A percentile compares a stretch with the other conserved stretches of the same genome.
These are phyloP conservation scores for Sporormia fimetaria DNA, from an alignment of 495 filamentous ascomycete species.

Conservation along the genomic window DNA sequence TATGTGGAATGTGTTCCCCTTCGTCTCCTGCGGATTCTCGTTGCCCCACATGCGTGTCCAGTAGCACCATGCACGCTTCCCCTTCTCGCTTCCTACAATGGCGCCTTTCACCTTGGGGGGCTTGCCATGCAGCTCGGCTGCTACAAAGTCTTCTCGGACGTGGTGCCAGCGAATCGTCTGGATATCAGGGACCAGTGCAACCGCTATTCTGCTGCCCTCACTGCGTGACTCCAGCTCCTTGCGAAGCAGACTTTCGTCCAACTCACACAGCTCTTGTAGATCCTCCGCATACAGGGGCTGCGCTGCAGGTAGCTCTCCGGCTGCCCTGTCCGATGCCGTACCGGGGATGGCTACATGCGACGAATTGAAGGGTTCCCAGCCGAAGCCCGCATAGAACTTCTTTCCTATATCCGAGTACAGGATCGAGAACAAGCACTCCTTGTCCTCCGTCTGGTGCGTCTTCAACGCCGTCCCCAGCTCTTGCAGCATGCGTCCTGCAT, in stretches of 20 bases:
- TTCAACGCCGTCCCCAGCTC: conserved; percentile 45
- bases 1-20: conserved; percentile 64
- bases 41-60: conserved; percentile 68
- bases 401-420: conserved; percentile 95
- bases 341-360: conserved; percentile 34
- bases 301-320: conserved; percentile 30
- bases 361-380: conserved; percentile 66
- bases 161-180: conserved; percentile 76
- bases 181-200: conserved; percentile 64
- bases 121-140: conserved; percentile 40
- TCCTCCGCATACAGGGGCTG: conserved; percentile 40
- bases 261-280: conserved; percentile 43
- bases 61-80: conserved; percentile 58
- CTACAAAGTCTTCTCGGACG: conserved; percentile 74
- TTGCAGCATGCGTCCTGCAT: conserved; percentile 61
- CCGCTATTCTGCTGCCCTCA: conserved; percentile 32
- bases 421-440: conserved; percentile 49
- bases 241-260: conserved; percentile 45
- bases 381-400: conserved; percentile 70
- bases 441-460: conserved; percentile 39
- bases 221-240: conserved; percentile 27
- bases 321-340: conserved; percentile 22
- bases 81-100: conserved; percentile 41
- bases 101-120: conserved; percentile 58
- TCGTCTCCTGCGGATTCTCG: conserved; percentile 29